phyloP scores from a whole-genome alignment of 371 early-diverging fungal species.

The Saksenaea oblongispora region DNA sequence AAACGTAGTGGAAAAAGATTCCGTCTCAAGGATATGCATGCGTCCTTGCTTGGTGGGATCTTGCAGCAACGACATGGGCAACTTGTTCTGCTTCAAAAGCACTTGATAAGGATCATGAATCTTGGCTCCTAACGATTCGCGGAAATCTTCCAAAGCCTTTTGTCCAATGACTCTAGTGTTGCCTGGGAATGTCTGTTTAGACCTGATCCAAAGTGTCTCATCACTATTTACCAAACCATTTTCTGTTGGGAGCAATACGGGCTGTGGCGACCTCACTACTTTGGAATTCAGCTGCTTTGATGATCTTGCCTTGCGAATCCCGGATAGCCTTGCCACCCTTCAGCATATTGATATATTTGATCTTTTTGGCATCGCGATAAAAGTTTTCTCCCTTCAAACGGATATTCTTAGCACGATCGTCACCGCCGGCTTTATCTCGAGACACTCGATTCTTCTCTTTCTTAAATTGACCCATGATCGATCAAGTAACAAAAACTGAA shows the following conservation, averaged over 20 bases:
- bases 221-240: conserved; percentile 92
- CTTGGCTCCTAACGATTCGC: conserved; percentile 87
- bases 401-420: conserved; percentile 67
- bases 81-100: conserved; percentile 92
- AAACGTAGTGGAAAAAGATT: conserved; percentile 89
- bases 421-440: conserved; percentile 44
- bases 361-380: conserved; percentile 94
- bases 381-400: conserved; percentile 94
- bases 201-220: not conserved
- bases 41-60: conserved; percentile 80
- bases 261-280: conserved; percentile 75
- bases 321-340: conserved; percentile 90
- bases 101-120: conserved; percentile 97
- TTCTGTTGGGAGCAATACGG: conserved; percentile 92
- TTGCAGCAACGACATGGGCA: conserved; percentile 94
- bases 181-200: conserved; percentile 38
- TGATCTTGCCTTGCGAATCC: conserved; percentile 88
- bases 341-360: conserved; percentile 90
- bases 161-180: conserved; percentile 95
- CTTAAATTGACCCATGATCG: conserved; percentile 67
- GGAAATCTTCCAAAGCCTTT: conserved; percentile 87
- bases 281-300: conserved; percentile 96
- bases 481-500: not conserved
- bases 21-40: conserved; percentile 93
- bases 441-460: conserved; percentile 67